Evolutionary conservation across 129 eudicot species (phyloP).

Genomic region (Artemisia argyi): DNA sequence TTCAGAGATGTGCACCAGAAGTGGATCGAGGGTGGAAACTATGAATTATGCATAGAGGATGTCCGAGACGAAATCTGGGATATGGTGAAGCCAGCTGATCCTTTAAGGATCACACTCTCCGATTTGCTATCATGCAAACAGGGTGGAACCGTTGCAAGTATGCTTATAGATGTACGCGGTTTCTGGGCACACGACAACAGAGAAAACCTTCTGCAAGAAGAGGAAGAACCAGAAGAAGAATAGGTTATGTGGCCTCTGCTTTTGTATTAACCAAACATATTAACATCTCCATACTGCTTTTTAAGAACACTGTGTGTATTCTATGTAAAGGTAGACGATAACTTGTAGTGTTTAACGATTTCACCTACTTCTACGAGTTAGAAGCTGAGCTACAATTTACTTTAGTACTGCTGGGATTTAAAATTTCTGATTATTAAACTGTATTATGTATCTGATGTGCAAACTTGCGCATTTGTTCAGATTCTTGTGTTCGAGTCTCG

Average conservation of each 20-base stretch:
- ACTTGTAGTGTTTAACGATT: conserved; percentile 11
- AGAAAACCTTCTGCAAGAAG: conserved; percentile 96
- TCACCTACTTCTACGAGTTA: background rate
- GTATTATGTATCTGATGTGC: background rate
- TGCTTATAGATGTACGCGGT: conserved; percentile 96
- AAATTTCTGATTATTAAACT: background rate
- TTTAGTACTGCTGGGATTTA: background rate
- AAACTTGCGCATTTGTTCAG: too few relatives aligned
- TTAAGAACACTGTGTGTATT: conserved; percentile 9
- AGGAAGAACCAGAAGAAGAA: conserved; percentile 96
- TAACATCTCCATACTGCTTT: conserved; percentile 19
- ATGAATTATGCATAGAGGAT: conserved; percentile 88
- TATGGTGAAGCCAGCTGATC: conserved; percentile 95
- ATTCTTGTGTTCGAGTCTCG: too few relatives aligned
- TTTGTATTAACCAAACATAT: conserved; percentile 8
- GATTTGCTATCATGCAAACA: conserved; percentile 89
- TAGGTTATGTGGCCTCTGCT: background rate
- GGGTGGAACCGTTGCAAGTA: conserved; percentile 95
- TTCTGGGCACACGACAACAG: conserved; percentile 98
- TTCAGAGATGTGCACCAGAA: conserved; percentile 95
- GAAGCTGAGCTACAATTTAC: background rate
- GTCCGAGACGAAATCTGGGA: conserved; percentile 99
- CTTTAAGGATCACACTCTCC: conserved; percentile 65
- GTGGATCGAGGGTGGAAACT: conserved; percentile 98
- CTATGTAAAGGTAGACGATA: conserved; percentile 18